Conservation (phyloP, 371 early-diverging fungal genomes). For the Rhizopus sp. region DNA sequence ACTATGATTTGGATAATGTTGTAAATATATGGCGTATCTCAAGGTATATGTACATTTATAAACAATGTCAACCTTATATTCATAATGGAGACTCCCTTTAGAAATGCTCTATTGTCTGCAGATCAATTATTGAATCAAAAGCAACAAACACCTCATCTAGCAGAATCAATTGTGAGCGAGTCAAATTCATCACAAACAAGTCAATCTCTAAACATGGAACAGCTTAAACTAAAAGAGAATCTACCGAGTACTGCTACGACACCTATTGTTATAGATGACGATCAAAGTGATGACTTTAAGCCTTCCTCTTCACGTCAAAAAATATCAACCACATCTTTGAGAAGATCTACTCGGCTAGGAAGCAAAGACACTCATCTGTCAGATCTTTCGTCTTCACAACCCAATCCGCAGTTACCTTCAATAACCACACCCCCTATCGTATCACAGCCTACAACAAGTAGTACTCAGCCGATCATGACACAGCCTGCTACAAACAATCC, state of each 20-base stretch:
- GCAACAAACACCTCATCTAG: background rate
- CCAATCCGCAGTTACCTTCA: background rate
- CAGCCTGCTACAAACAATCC: background rate
- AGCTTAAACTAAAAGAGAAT: no score
- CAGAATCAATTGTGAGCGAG: no score
- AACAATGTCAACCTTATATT: constrained; percentile 3
- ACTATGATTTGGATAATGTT: constrained; percentile 48
- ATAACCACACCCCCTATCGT: background rate
- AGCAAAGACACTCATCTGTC: background rate
- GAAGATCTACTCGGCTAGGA: constrained; percentile 8
- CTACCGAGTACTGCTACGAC: no score
- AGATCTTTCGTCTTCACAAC: background rate
- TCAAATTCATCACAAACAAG: no score
- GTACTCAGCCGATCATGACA: no score
- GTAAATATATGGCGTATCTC: constrained; percentile 20
- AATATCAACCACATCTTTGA: background rate
- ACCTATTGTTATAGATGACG: background rate
- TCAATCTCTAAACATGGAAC: no score
- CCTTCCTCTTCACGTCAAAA: background rate
- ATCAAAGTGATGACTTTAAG: background rate
- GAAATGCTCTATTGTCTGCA: background rate
- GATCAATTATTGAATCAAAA: background rate
- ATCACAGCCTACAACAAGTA: no score
- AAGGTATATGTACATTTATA: constrained; percentile 43
- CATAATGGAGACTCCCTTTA: background rate